Evolutionary conservation across 164 flowering plant genomes (phyloP).

Genomic region (Dillenia turbinata): DNA sequence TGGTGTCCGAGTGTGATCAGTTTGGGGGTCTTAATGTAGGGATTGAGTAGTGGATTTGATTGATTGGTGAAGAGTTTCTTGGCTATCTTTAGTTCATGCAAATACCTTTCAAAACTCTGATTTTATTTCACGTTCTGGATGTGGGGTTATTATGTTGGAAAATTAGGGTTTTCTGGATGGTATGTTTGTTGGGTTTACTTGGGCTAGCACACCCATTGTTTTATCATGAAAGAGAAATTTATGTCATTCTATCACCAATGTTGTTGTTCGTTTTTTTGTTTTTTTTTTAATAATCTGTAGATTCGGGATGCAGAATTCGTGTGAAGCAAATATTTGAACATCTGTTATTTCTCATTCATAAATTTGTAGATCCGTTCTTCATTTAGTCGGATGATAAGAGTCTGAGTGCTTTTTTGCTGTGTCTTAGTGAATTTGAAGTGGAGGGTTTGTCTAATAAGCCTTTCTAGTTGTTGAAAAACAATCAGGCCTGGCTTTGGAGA

Average conservation of each 20-base stretch:
- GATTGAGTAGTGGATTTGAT: background rate
- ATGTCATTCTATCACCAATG: too few relatives aligned
- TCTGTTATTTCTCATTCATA: too few relatives aligned
- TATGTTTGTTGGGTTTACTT: background rate
- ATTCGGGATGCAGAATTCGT: too few relatives aligned
- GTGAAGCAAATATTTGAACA: too few relatives aligned
- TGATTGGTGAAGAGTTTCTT: background rate
- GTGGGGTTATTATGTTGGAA: background rate
- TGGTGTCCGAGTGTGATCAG: background rate
- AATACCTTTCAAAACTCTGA: background rate
- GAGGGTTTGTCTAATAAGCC: too few relatives aligned
- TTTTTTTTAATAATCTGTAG: background rate
- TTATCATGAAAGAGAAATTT: too few relatives aligned
- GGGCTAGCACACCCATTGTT: background rate
- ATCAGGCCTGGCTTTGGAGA: slow-evolving; percentile 52
- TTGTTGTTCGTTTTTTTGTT: background rate
- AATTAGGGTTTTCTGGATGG: slow-evolving; percentile 12
- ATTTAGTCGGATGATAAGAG: too few relatives aligned
- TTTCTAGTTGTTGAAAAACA: background rate
- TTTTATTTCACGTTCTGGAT: background rate
- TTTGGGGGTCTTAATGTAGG: background rate
- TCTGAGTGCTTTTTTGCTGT: too few relatives aligned
- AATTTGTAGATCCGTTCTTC: too few relatives aligned
- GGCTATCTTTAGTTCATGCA: background rate
- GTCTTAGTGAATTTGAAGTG: too few relatives aligned